Evolutionary conservation across 768 basidiomycete genomes (phyloP).

Genomic region (Tylopilus intermedius): DNA sequence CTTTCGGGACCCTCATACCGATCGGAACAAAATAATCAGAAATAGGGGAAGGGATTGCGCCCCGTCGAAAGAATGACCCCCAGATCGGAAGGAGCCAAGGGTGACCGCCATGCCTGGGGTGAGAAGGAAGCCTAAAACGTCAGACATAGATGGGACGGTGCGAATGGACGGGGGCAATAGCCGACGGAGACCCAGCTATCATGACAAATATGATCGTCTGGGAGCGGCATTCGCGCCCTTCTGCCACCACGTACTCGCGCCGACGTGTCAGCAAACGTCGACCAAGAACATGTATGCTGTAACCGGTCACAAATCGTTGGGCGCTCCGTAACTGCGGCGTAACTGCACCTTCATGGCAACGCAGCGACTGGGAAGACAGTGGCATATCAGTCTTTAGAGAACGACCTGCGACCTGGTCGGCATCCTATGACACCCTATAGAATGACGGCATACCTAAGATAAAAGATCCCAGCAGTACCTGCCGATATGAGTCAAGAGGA

Average conservation of each 20-base stretch:
- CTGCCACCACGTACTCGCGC: constrained; percentile 1
- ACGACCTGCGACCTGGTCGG: neutral
- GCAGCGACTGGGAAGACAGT: neutral
- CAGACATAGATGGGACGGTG: neutral
- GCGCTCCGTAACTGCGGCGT: neutral
- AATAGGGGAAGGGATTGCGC: constrained; percentile 1
- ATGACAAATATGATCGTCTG: constrained; percentile 1
- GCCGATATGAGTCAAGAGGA: neutral
- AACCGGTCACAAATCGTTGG: neutral
- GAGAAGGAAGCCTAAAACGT: constrained; percentile 2
- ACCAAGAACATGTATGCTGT: neutral
- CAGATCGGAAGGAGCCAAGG: neutral
- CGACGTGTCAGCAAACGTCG: neutral
- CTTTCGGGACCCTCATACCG: neutral
- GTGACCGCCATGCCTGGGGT: neutral
- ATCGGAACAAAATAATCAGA: constrained; percentile 2
- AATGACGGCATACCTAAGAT: constrained; percentile 11
- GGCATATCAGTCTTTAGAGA: neutral
- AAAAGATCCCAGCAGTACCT: neutral
- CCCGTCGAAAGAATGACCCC: neutral
- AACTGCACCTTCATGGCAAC: neutral
- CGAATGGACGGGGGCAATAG: neutral
- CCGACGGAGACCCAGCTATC: neutral
- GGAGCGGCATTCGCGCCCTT: neutral
- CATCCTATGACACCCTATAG: constrained; percentile 13